phyloP scores from a whole-genome alignment of 2,329 filamentous ascomycete genomes.

The Pseudocercospora fuligena region DNA sequence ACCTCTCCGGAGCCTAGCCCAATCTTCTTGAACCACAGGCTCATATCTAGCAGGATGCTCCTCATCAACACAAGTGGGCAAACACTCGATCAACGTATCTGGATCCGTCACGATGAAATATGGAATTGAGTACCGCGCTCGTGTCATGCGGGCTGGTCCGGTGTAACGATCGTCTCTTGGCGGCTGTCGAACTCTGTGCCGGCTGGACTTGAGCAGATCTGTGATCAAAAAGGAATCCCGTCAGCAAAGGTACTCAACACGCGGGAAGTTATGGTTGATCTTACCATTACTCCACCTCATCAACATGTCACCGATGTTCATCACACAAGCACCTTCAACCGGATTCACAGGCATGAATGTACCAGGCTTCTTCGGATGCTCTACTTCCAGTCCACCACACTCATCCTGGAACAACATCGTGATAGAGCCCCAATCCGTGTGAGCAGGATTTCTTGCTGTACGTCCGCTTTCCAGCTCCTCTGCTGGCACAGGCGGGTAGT shows the following conservation, averaged over 20 bases:
- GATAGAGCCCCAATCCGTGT: slow-evolving; percentile 49
- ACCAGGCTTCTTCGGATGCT: slow-evolving; percentile 38
- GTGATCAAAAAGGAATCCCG: neutral
- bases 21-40: slow-evolving; percentile 45
- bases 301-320: slow-evolving; percentile 49
- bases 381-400: slow-evolving; percentile 48
- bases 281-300: slow-evolving; percentile 44
- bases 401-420: slow-evolving; percentile 50
- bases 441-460: slow-evolving; percentile 46
- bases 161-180: slow-evolving; percentile 29
- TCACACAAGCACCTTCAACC: slow-evolving; percentile 41
- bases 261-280: neutral
- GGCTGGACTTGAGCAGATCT: slow-evolving; percentile 44
- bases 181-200: slow-evolving; percentile 47
- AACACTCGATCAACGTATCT: slow-evolving; percentile 46
- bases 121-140: slow-evolving; percentile 47
- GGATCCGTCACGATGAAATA: slow-evolving; percentile 48
- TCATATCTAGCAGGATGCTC: slow-evolving; percentile 46
- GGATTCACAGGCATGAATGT: slow-evolving; percentile 40
- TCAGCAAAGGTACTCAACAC: neutral
- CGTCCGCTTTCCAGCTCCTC: slow-evolving; percentile 39
- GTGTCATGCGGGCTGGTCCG: slow-evolving; percentile 19
- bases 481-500: slow-evolving; percentile 45
- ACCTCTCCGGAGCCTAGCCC: slow-evolving; percentile 40
- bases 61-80: slow-evolving; percentile 43